Evolutionary conservation across 257 asterid species (phyloP).

Genomic region (Solanum raphanifolium): DNA sequence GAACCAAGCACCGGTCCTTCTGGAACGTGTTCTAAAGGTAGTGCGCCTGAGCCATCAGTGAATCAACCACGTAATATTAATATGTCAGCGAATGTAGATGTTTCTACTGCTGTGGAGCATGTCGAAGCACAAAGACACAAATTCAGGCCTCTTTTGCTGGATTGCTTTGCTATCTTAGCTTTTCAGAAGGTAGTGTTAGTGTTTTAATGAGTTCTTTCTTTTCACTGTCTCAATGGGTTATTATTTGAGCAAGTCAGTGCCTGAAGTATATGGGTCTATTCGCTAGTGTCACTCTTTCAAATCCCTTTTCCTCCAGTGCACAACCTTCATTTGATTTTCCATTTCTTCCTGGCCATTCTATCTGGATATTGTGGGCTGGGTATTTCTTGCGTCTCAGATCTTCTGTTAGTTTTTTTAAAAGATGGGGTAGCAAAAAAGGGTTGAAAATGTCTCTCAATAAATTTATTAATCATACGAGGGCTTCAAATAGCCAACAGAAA

Average conservation of each 20-base stretch:
- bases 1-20: constrained; percentile 31
- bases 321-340: not conserved
- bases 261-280: not conserved
- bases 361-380: not conserved
- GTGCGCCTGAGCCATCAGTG: constrained; percentile 23
- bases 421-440: not conserved
- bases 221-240: not conserved
- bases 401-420: not conserved
- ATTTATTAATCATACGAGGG: too few species aligned
- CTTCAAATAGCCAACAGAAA: too few species aligned
- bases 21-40: constrained; percentile 20
- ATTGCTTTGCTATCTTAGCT: constrained; percentile 50
- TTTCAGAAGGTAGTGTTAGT: constrained; percentile 36
- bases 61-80: constrained; percentile 25
- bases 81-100: constrained; percentile 26
- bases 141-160: constrained; percentile 68
- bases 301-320: not conserved
- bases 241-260: not conserved
- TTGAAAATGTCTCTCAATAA: not conserved
- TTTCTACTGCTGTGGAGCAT: constrained; percentile 38
- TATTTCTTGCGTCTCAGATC: not conserved
- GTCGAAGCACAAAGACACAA: constrained; percentile 61
- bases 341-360: not conserved
- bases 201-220: not conserved
- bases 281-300: not conserved